Percentiles rank a stretch among this genome's conserved stretches.
These are phyloP conservation scores for Aureobasidium melanogenum DNA, from an alignment of 2,329 filamentous ascomycete species.

Conservation along the genomic window DNA sequence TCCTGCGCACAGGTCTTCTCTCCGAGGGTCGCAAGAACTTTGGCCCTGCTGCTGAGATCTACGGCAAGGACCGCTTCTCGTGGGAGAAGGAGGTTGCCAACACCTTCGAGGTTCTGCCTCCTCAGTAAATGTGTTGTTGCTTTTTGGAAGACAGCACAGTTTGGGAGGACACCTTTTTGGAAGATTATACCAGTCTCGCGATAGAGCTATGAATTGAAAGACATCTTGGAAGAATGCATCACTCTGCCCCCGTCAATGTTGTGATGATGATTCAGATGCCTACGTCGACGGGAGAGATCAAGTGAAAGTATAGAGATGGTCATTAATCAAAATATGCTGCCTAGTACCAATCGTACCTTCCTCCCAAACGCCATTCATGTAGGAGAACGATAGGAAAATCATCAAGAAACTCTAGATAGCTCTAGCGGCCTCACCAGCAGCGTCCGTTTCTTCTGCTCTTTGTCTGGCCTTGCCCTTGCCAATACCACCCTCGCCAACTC, in stretches of 20 bases:
- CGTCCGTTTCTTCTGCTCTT: slow-evolving; percentile 45
- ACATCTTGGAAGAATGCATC: background rate
- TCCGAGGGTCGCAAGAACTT: slow-evolving; percentile 38
- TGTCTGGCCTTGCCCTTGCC: slow-evolving; percentile 49
- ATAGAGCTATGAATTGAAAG: background rate
- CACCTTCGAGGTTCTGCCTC: slow-evolving; percentile 37
- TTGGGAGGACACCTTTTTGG: background rate
- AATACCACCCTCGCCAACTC: slow-evolving; percentile 73
- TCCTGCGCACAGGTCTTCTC: slow-evolving; percentile 44
- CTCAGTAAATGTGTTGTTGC: background rate
- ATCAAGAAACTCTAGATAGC: slow-evolving; percentile 28
- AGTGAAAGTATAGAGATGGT: too few species aligned
- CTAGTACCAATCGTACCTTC: background rate
- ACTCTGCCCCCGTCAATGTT: too few species aligned
- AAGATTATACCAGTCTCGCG: background rate
- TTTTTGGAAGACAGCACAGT: background rate
- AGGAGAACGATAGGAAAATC: too few species aligned
- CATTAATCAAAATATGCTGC: background rate
- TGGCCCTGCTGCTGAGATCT: slow-evolving; percentile 45
- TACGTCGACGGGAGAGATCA: too few species aligned
- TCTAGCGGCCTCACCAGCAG: slow-evolving; percentile 52
- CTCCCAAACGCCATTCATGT: background rate
- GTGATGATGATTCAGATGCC: too few species aligned
- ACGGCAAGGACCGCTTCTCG: slow-evolving; percentile 37
- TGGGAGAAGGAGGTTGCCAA: slow-evolving; percentile 45